Evolutionary conservation across 352 stramenopile genomes (phyloP).

Genomic region (Saprolegnia diclina): DNA sequence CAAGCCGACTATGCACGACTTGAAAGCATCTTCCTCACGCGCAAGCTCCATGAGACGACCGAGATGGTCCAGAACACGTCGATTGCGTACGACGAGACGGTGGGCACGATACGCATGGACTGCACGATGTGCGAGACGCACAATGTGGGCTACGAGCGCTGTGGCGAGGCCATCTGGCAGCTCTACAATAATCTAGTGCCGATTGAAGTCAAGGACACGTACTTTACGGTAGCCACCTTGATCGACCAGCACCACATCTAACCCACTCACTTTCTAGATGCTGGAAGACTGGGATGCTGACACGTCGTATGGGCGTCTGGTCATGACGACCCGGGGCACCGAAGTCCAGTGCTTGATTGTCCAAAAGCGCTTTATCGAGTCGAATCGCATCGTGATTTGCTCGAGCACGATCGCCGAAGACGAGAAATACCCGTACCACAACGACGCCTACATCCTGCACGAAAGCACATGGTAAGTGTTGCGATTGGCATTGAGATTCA

Average conservation of each 20-base stretch:
- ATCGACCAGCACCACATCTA: neutral
- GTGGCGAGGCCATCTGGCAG: neutral
- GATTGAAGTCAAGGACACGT: neutral
- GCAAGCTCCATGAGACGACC: neutral
- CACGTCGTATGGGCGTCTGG: neutral
- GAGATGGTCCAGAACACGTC: neutral
- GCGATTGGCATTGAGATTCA: conserved; percentile 1
- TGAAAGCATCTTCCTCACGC: conserved; percentile 12
- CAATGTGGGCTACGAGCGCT: neutral
- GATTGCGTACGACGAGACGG: neutral
- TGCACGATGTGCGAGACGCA: conserved; percentile 9
- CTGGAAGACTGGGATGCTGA: conserved; percentile 3
- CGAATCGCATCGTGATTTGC: conserved; percentile 13
- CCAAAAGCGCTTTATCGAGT: conserved; percentile 15
- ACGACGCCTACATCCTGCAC: conserved; percentile 3
- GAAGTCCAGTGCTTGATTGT: conserved; percentile 7
- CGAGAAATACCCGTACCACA: neutral
- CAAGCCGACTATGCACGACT: conserved; percentile 6
- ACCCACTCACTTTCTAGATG: neutral
- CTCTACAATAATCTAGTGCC: conserved; percentile 4
- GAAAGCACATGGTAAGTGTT: conserved; percentile 8
- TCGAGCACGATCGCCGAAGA: conserved; percentile 9
- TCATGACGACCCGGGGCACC: neutral
- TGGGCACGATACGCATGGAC: conserved; percentile 8
- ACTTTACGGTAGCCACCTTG: neutral